Conservation (phyloP, 1,139 yeast genomes). For the Kazachstania sp. region DNA sequence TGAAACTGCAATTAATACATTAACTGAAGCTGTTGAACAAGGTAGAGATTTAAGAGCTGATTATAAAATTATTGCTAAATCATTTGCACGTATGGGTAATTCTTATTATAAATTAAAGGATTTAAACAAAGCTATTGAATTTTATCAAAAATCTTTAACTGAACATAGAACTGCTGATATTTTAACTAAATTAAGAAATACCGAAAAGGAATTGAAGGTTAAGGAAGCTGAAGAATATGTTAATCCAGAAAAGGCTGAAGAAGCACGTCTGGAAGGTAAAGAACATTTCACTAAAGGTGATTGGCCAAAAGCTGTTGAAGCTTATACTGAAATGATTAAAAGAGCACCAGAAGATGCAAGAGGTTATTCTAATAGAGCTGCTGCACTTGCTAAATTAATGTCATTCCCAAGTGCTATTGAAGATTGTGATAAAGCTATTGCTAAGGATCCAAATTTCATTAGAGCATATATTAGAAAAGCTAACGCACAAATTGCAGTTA, state of each 20-base stretch:
- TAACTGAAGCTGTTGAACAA: slow-evolving; percentile 74
- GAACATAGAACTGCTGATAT: slow-evolving; percentile 97
- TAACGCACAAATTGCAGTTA: slow-evolving; percentile 84
- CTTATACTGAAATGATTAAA: slow-evolving; percentile 90
- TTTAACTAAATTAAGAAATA: slow-evolving; percentile 72
- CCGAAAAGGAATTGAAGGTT: slow-evolving; percentile 78
- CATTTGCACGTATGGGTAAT: slow-evolving; percentile 87
- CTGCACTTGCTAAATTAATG: slow-evolving; percentile 87
- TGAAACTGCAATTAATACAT: slow-evolving; percentile 73
- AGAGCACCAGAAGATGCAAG: slow-evolving; percentile 95
- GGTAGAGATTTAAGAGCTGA: slow-evolving; percentile 90
- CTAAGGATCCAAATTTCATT: slow-evolving; percentile 76
- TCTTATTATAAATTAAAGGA: slow-evolving; percentile 70
- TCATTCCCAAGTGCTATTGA: slow-evolving; percentile 94
- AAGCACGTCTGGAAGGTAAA: slow-evolving; percentile 89
- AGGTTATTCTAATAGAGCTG: slow-evolving; percentile 97
- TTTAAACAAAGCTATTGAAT: slow-evolving; percentile 62
- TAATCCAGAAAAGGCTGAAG: slow-evolving; percentile 89
- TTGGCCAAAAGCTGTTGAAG: slow-evolving; percentile 95
- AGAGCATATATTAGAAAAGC: slow-evolving; percentile 98
- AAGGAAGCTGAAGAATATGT: slow-evolving; percentile 71
- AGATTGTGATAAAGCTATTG: slow-evolving; percentile 87
- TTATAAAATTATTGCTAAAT: slow-evolving; percentile 83
- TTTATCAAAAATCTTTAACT: slow-evolving; percentile 83
- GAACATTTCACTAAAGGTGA: slow-evolving; percentile 82